Base-by-base conservation (phyloP, 2,329 filamentous ascomycete genomes). In the Phialophora verrucosa region DNA sequence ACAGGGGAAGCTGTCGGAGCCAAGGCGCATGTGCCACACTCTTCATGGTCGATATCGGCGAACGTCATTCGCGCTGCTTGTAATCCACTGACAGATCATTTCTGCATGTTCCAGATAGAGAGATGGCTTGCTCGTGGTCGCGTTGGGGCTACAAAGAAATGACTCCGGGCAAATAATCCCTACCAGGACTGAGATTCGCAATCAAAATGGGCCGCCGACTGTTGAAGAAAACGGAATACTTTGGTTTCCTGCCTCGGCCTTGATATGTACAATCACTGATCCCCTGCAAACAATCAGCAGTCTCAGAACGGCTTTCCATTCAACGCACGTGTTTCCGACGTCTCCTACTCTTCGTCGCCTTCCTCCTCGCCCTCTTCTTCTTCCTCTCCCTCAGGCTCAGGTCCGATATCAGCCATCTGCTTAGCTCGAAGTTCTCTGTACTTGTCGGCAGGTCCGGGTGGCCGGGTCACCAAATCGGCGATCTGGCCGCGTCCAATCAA, bases 401-500 rank as follows among this genome's bases (percentile, higher is more conserved):
- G 76, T 72, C 79, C 80, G 74, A 82, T 75, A 73, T 81, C 78
- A 72, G 80, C 80, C 74, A 79, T 75, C 75, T 82, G 78, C 69
- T 78, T 73, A 72, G 77, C 81, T 67, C 84, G 78, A 68, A 88
- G 78, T 49, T 82, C 81, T 74, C 81, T 78, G 44, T 84, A 77
- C 38, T 81, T 77, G 68, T 84, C 82, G 14, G 79, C 79, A 4
- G 83, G 80, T 49, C 79, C 77, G 20, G 79, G 75, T 44, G 78
- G 70, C 68, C 75, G 77, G 60, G 76, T 82, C 72, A 88, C 80
- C 74, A 83, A 81, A 72, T 87, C 83, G 50, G 82, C 84, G 71
- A 96, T 88, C 80, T 93, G 90, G 74, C 93, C 90, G 68, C 93
- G 88, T 49, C 92, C 92, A 69, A 97, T 85, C 71, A 97, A 82